These are phyloP conservation scores for Marasmius tenuissimus DNA, from an alignment of 1,284 basidiomycete species.

Conservation along the genomic window DNA sequence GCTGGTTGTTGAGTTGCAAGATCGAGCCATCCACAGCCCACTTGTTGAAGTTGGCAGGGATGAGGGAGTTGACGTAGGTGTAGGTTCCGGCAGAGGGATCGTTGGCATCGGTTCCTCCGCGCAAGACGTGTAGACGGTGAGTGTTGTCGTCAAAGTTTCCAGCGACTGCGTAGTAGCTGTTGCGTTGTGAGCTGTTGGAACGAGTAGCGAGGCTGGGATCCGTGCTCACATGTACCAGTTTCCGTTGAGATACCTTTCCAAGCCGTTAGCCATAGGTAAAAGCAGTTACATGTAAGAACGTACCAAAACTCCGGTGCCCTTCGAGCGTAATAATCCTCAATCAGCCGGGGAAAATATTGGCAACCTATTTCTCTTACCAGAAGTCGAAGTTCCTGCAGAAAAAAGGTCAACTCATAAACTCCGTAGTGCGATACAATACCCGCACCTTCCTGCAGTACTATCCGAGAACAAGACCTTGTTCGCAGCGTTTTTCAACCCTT, in stretches of 20 bases:
- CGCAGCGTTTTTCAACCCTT: slow-evolving; percentile 18
- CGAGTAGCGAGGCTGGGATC: background rate
- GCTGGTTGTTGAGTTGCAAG: slow-evolving; percentile 13
- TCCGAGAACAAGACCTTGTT: slow-evolving; percentile 15
- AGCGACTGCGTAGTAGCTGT: slow-evolving; percentile 19
- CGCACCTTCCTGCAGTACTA: slow-evolving; percentile 17
- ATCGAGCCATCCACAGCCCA: slow-evolving; percentile 22
- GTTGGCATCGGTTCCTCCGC: slow-evolving; percentile 16
- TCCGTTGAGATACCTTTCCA: slow-evolving; percentile 14
- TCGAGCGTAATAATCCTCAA: background rate
- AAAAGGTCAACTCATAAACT: background rate
- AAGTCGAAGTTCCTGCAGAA: slow-evolving; percentile 14
- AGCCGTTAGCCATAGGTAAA: background rate
- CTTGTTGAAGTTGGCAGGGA: slow-evolving; percentile 18
- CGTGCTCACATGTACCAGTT: slow-evolving; percentile 18
- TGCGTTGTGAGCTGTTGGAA: background rate
- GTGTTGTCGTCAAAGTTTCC: slow-evolving; percentile 18
- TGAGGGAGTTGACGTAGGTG: slow-evolving; percentile 17
- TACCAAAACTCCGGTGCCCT: slow-evolving; percentile 12
- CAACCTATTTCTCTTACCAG: slow-evolving; percentile 6
- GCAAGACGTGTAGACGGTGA: slow-evolving; percentile 18
- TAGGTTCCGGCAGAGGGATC: slow-evolving; percentile 16
- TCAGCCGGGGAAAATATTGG: background rate
- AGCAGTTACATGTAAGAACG: background rate
- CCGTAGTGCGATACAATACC: background rate